phyloP scores from a whole-genome alignment of 176 grass and related monocot species.

The Cenchrus fungigraminus region DNA sequence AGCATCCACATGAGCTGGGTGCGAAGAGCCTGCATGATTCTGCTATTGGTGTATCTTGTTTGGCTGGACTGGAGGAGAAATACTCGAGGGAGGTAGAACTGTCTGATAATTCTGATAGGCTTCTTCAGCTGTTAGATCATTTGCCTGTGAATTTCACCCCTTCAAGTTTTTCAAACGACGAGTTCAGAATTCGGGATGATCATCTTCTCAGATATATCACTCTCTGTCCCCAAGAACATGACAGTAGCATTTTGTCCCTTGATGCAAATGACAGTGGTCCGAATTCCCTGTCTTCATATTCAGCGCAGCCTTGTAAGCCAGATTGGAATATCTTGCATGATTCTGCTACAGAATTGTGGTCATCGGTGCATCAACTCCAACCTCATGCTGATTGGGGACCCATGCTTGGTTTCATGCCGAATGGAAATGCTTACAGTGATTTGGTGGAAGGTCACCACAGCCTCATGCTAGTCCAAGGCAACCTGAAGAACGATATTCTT shows the following conservation, averaged over 20 bases:
- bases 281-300: conserved; percentile 34
- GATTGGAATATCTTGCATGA: conserved; percentile 20
- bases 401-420: conserved; percentile 29
- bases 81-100: conserved; percentile 20
- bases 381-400: conserved; percentile 27
- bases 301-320: conserved; percentile 43
- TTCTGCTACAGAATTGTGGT: conserved; percentile 36
- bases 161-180: conserved; percentile 34
- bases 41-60: conserved; percentile 29
- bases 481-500: conserved; percentile 25
- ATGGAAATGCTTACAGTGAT: conserved; percentile 35
- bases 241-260: not conserved
- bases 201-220: conserved; percentile 23
- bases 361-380: conserved; percentile 33
- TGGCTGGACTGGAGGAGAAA: conserved; percentile 42
- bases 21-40: conserved; percentile 24
- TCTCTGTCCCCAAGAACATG: conserved; percentile 20
- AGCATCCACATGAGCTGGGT: conserved; percentile 25
- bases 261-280: conserved; percentile 33
- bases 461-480: conserved; percentile 30
- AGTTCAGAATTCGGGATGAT: conserved; percentile 30
- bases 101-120: conserved; percentile 34
- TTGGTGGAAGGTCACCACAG: conserved; percentile 26
- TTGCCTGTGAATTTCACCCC: conserved; percentile 35
- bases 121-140: conserved; percentile 36